Conservation (phyloP, 1,284 basidiomycete species). For the Cutaneotrichosporon cyanovorans region DNA sequence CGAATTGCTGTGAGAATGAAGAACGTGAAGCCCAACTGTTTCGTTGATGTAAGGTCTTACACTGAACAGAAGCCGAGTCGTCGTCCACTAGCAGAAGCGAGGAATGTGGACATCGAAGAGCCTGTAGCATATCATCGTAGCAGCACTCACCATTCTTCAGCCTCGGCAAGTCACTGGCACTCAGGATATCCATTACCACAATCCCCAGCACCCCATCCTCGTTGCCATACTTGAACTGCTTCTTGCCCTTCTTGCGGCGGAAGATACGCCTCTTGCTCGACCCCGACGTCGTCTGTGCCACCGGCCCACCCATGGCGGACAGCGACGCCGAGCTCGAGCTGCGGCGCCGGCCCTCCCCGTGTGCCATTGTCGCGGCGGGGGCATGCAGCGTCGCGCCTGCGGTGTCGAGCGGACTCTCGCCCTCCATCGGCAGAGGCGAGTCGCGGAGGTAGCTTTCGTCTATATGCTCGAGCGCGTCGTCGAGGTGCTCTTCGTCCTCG, state of each 20-base stretch:
- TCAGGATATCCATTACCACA: slow-evolving; percentile 69
- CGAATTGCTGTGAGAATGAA: too few species aligned
- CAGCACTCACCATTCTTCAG: slow-evolving; percentile 73
- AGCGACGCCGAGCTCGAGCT: slow-evolving; percentile 4
- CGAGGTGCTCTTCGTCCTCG: slow-evolving; percentile 53
- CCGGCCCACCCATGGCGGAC: background rate
- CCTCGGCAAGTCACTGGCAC: slow-evolving; percentile 74
- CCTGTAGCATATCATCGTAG: too few species aligned
- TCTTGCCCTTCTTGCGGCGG: slow-evolving; percentile 10
- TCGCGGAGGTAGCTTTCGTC: slow-evolving; percentile 20
- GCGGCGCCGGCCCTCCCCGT: slow-evolving; percentile 2
- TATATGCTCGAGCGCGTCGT: slow-evolving; percentile 33
- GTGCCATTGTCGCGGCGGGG: background rate
- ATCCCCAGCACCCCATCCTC: slow-evolving; percentile 66
- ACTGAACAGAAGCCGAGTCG: too few species aligned
- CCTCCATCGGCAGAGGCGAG: slow-evolving; percentile 13
- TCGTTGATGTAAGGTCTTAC: too few species aligned
- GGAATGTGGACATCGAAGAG: too few species aligned
- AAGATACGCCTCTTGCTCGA: slow-evolving; percentile 4
- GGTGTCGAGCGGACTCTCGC: background rate
- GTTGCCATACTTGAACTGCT: slow-evolving; percentile 19
- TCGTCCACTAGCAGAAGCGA: too few species aligned
- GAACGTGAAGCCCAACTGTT: too few species aligned
- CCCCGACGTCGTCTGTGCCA: background rate
- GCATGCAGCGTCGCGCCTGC: slow-evolving; percentile 1